Percentiles rank a stretch among this genome's conserved stretches.
Evolutionary conservation across 163 green algal genomes (phyloP).

Genomic region (Scenedesmus sp.): DNA sequence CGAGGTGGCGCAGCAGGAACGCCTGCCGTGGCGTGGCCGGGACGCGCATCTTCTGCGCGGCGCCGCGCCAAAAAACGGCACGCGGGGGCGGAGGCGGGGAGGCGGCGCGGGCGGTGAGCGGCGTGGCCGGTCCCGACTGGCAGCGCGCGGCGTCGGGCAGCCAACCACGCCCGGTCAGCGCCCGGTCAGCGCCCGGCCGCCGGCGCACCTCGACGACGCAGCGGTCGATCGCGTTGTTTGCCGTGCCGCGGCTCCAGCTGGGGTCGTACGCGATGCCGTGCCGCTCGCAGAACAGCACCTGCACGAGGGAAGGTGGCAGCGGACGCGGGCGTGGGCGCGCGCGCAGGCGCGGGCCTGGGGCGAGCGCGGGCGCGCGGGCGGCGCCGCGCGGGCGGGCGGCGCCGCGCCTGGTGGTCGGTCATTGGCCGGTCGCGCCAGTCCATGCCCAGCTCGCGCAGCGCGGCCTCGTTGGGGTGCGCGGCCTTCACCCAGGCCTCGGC

Average conservation of each 20-base stretch:
- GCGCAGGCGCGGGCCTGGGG: too few relatives aligned
- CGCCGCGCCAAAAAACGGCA: too few relatives aligned
- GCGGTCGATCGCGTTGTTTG: constrained; percentile 33
- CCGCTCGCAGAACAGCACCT: constrained; percentile 33
- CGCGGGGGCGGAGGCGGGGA: too few relatives aligned
- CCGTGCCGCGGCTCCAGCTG: constrained; percentile 7
- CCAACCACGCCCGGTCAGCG: too few relatives aligned
- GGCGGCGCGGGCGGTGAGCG: too few relatives aligned
- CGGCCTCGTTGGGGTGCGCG: background rate
- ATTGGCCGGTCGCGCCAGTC: constrained; percentile 23
- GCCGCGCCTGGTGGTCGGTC: constrained; percentile 10
- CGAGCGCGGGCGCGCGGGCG: too few relatives aligned
- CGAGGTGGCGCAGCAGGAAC: constrained; percentile 12
- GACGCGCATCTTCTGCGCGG: constrained; percentile 33
- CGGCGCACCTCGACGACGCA: constrained; percentile 32
- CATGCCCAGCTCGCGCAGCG: constrained; percentile 7
- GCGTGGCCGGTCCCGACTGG: too few relatives aligned
- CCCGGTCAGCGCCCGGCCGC: too few relatives aligned
- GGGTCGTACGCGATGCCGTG: constrained; percentile 30
- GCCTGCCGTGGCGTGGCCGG: constrained; percentile 13
- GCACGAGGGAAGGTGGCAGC: too few relatives aligned
- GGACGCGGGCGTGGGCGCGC: too few relatives aligned
- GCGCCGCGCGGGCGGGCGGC: too few relatives aligned
- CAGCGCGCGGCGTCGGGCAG: too few relatives aligned
- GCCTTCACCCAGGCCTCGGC: constrained; percentile 22